These are phyloP conservation scores for Cystobasidiaceae sp. DNA, from an alignment of 1,284 basidiomycete species.

Conservation along the genomic window DNA sequence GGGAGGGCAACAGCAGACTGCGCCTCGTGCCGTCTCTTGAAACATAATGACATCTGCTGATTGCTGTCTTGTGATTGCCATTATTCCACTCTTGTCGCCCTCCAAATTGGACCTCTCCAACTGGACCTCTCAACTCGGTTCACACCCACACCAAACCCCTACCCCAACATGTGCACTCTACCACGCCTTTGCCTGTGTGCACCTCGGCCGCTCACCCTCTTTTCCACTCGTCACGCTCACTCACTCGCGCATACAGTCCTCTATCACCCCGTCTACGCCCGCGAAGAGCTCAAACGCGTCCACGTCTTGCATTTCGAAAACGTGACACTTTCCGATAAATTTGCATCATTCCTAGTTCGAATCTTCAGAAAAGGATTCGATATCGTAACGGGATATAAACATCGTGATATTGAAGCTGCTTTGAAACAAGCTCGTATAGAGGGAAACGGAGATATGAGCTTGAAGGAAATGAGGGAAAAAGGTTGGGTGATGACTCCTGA, in stretches of 20 bases:
- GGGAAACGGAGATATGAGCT: conserved; percentile 43
- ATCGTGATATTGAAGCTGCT: conserved; percentile 48
- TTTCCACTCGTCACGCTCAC: background rate
- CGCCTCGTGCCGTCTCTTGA: background rate
- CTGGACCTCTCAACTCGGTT: too few species aligned
- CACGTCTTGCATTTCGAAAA: conserved; percentile 68
- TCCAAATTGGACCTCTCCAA: background rate
- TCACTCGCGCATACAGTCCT: conserved; percentile 40
- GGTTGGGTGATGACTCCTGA: conserved; percentile 67
- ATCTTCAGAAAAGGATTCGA: conserved; percentile 60
- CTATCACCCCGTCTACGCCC: conserved; percentile 54
- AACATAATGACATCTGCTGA: background rate
- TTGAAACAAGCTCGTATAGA: conserved; percentile 17
- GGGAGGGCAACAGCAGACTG: background rate
- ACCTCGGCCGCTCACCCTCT: too few species aligned
- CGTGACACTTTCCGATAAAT: conserved; percentile 61
- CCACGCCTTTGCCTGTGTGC: too few species aligned
- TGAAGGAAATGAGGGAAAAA: conserved; percentile 64
- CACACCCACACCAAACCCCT: too few species aligned
- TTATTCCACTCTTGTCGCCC: background rate
- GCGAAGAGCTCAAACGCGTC: conserved; percentile 71
- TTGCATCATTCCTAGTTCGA: conserved; percentile 62
- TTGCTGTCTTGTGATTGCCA: background rate
- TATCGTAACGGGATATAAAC: conserved; percentile 71
- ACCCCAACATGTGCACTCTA: too few species aligned